Base-by-base conservation (phyloP, 2,329 filamentous ascomycete species). In the Neurospora sp. region DNA sequence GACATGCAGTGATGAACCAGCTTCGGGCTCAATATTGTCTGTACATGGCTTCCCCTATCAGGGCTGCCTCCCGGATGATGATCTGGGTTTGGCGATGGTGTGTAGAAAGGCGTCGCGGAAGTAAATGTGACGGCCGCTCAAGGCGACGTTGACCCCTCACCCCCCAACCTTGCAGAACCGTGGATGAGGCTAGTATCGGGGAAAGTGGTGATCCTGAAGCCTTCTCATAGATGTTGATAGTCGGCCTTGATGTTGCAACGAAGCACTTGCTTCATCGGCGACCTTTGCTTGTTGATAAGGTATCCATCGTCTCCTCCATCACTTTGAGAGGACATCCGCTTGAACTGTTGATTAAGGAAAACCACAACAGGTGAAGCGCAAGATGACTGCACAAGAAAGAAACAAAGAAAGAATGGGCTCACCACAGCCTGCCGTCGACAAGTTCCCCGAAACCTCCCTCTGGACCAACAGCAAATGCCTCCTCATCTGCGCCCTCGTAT, bases 401-500 rank as follows among this genome's bases (percentile, higher is more conserved):
- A 28, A 36, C 12, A 62, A 8, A 33, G 28, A 62, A 3, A 36
- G 28, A 8, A 33, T 2, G 28, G 2, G 12, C 52, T 36, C 52
- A 33, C 52, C 12, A 15, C 1, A 15, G 3, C n/a, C 71, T 17
- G 5, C 12, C 52, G 28, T 62, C 6, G 28, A 62, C 15, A 62
- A 75, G 19, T 72, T 78, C 52, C 74, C 76, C 17, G 78, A 80
- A 69, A 80, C 77, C 8, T 80, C 79, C 23, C 74, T 80, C 28
- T 80, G 78, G 78, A 75, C 76, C 23, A 80, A 84, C 71, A 72
- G 79, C 68, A 84, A 82, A 80, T 84, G 83, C 70, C 77, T 85
- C 12, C 57, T 79, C 10, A 82, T 84, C 71, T 84, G 83, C 74
- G 80, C 79, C 66, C 77, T 81, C 15, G 81, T 85, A 8, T 81